A percentile compares a stretch with the other conserved stretches of the same genome.
phyloP scores from a whole-genome alignment of 2,329 filamentous ascomycete genomes.

The Colletotrichum sp. region DNA sequence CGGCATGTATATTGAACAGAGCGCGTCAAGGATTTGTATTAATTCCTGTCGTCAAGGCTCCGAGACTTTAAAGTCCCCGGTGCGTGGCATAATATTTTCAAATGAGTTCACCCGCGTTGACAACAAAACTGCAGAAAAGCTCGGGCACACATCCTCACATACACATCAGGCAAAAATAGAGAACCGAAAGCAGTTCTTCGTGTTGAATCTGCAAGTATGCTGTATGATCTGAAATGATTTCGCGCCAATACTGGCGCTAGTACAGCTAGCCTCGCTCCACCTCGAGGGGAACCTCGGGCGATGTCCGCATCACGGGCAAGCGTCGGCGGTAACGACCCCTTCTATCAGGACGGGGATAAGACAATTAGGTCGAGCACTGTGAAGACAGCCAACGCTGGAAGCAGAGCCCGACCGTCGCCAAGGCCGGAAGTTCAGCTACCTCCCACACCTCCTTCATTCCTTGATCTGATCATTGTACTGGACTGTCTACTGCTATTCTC shows the following conservation, averaged over 20 bases:
- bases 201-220: background rate
- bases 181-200: background rate
- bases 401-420: background rate
- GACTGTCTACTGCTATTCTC: background rate
- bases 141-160: background rate
- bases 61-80: background rate
- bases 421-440: background rate
- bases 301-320: background rate
- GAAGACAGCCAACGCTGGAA: background rate
- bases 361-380: background rate
- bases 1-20: background rate
- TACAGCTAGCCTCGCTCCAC: background rate
- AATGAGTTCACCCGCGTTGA: background rate
- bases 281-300: background rate
- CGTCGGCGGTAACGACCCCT: background rate
- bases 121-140: background rate
- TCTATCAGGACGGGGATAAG: background rate
- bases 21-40: background rate
- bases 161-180: background rate
- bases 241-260: background rate
- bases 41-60: background rate
- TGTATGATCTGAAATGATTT: background rate
- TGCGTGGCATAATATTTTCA: background rate
- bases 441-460: background rate
- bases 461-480: background rate